Base-by-base conservation (phyloP, 169 alveolate genomes). In the Eimeria necatrix region DNA sequence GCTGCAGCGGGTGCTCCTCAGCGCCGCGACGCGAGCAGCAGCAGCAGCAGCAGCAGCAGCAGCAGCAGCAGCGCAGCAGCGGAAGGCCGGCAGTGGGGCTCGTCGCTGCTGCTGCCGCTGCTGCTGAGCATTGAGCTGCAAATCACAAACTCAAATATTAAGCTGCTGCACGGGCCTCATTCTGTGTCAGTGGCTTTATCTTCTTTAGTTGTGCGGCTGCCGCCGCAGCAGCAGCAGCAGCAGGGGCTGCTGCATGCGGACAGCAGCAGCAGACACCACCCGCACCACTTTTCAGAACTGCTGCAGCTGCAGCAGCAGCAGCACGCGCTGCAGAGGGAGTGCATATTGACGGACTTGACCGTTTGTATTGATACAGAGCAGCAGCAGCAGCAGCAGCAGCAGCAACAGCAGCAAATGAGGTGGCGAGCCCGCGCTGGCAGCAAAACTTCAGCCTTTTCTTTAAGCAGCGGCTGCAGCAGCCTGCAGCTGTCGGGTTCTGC, bases 301-400 rank as follows among this genome's bases (percentile, higher is more conserved):
- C 85, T 41, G 85, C 85, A 26, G 85, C 85, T 41, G 85, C 85
- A 73, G 56, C 16, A 73, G 85, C 85, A 73, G 85, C 85, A 73
- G 85, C 85, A 73, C 56, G 24, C 85, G 52, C 85, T 73, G 85
- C 85, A 73, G 85, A 49, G 85, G 1, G 85, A 73, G 46, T 73
- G 85, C 60, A 32, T 73, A 49, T 16, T 73, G 52, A 24, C 22
- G 56, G 85, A 73, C n/a, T n/a, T 73, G 4, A 73, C 85, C 46
- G n/a, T 73, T 53, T 73, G 85, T n/a, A 73, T 73, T 16, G 85
- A 73, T 16, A 73, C 60, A 46, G 85, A 73, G 85, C 85, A 73
- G 59, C 52, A 26, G 85, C 85, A 73, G 26, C 85, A 73, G 85
- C 85, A 73, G 85, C 85, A 26, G 85, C 85, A 73, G 85, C 60